A percentile compares a stretch with the other conserved stretches of the same genome.
Evolutionary conservation across 306 rosid species (phyloP).

Genomic region (Quercus gilva): DNA sequence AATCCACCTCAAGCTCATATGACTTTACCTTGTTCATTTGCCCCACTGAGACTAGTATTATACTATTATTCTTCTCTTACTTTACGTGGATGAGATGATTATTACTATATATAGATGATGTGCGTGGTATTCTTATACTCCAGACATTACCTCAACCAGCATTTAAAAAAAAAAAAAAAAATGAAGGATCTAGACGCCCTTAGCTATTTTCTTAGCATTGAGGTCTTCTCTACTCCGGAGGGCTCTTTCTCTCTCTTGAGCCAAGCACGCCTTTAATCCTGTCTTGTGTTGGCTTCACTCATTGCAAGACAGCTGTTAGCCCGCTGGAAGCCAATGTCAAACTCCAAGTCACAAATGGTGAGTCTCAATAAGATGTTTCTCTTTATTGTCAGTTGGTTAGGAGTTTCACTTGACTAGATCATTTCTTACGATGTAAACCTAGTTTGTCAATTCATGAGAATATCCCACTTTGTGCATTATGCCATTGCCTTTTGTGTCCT

Average conservation of each 20-base stretch:
- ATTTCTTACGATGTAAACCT: background rate
- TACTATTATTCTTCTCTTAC: background rate
- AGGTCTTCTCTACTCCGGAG: background rate
- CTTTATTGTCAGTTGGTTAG: background rate
- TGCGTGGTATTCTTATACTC: background rate
- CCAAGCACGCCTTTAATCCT: background rate
- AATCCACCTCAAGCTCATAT: background rate
- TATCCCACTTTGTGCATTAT: background rate
- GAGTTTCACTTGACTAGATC: background rate
- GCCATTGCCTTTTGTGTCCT: background rate
- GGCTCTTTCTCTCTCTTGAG: background rate
- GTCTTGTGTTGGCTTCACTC: background rate
- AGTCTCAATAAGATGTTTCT: background rate
- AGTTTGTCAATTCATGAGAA: background rate
- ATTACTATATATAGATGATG: no score
- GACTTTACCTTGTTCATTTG: background rate
- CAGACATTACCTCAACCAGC: background rate
- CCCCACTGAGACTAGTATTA: background rate
- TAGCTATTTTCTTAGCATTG: background rate
- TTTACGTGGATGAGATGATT: background rate
- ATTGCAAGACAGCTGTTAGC: background rate
- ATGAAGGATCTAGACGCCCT: background rate
- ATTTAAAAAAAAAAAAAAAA: background rate
- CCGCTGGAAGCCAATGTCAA: background rate
- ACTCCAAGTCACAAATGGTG: background rate